Percentiles rank a stretch among this genome's conserved stretches.
Conservation (phyloP, 768 basidiomycete species). For the Suillus weaverae region DNA sequence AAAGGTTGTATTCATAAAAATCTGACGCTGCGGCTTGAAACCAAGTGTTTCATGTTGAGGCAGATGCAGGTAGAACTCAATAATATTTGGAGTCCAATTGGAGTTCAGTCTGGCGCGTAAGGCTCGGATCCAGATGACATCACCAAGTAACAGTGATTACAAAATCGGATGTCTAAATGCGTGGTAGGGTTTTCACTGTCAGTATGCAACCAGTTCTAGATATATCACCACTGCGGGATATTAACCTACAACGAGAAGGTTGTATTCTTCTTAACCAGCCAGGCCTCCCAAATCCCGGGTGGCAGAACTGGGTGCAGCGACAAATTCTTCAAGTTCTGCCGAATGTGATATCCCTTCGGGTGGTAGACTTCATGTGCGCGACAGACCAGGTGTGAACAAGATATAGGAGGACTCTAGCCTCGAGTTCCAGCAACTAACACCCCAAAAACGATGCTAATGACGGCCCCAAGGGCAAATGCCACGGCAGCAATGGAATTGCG, state of each 20-base stretch:
- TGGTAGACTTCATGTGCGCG: background rate
- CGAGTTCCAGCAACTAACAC: conserved; percentile 37
- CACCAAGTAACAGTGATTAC: background rate
- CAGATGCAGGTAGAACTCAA: background rate
- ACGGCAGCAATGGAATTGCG: conserved; percentile 44
- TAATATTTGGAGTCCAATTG: background rate
- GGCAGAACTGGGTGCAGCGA: background rate
- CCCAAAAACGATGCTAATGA: conserved; percentile 46
- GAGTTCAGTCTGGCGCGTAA: background rate
- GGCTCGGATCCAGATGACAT: background rate
- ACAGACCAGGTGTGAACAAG: background rate
- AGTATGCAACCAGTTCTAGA: background rate
- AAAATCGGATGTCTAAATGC: background rate
- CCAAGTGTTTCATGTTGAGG: background rate
- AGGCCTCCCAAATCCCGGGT: background rate
- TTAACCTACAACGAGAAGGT: background rate
- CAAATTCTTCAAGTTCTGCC: background rate
- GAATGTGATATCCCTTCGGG: background rate
- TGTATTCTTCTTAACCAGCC: background rate
- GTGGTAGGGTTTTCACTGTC: background rate
- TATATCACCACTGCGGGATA: background rate
- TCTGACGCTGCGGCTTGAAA: no score
- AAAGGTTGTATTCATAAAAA: background rate
- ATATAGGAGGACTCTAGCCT: background rate
- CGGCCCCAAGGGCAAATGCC: conserved; percentile 36